Evolutionary conservation across 2,329 filamentous ascomycete species (phyloP), one percentile per base, ranked within the genome.

Genomic region (Pseudogymnoascus sp.): DNA sequence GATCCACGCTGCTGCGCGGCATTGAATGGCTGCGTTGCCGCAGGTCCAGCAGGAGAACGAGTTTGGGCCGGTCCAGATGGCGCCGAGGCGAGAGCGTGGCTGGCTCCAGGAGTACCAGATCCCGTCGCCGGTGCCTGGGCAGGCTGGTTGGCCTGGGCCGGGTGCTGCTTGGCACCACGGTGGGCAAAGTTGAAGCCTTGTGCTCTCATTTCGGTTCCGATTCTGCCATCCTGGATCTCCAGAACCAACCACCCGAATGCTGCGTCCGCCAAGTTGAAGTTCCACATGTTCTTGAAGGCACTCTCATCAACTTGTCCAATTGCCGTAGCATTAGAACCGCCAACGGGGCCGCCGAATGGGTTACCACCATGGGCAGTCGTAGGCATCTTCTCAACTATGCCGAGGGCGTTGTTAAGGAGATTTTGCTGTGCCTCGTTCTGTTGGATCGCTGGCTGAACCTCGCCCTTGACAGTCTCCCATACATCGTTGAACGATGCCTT

Each of bases 281-380:
- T 99, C 94, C 94, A 99, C 94, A 97, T 97, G 74, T 99, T 99
- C 81, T 99, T 99, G 83, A 99, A 99, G 1, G 94, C 94, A 70
- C 92, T 97, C 79, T 99, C 94, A 65, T 99, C 94, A 16, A 99
- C 92, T 71, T 96, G 90, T 33, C 94, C 94, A 58, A 90, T 87
- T 62, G 85, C 83, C 60, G 82, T 78, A 58, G 86, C 79, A 67
- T 77, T 78, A 39, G 81, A 86, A 38, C 88, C 89, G 58, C 86
- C 85, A 60, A 87, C 84, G 30, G 90, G 90, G 12, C 93, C 93
- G 47, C 94, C 94, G 71, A 99, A 99, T 5, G 94, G 94, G 73
- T 97, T 97, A 20, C 94, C 94, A 61, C 94, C 94, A 64, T 93
- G 95, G 37, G 94, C 94, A 36, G 92, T 92, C 11, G 86, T 88